A percentile compares a stretch with the other conserved stretches of the same genome.
Conservation (phyloP, 176 grass and related monocot genomes). For the Canna indica region DNA sequence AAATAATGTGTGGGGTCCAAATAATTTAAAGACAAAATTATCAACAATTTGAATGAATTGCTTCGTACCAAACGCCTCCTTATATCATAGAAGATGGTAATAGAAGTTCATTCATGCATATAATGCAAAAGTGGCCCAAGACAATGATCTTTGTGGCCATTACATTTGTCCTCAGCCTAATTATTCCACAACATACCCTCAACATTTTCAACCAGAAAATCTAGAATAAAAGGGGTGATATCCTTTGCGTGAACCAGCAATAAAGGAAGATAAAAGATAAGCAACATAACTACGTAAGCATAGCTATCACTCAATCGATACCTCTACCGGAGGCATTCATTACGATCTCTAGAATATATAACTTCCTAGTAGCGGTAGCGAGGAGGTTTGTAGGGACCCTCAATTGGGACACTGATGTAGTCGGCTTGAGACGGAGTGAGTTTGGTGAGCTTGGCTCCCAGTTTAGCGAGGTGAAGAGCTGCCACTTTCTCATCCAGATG, state of each 20-base stretch:
- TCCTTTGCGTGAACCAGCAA: not conserved
- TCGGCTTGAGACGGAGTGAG: conserved; percentile 58
- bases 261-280: not conserved
- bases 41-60: no score
- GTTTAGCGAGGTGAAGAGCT: conserved; percentile 81
- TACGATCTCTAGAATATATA: no score
- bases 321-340: no score
- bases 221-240: not conserved
- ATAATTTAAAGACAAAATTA: no score
- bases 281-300: not conserved
- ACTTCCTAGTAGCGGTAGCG: conserved; percentile 77
- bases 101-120: not conserved
- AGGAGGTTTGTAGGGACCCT: conserved; percentile 79
- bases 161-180: not conserved
- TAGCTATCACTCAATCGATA: no score
- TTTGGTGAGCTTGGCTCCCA: conserved; percentile 81
- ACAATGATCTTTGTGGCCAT: not conserved
- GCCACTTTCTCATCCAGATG: conserved; percentile 97
- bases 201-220: not conserved
- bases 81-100: no score
- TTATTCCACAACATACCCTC: not conserved
- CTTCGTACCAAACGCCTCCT: no score
- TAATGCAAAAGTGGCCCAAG: not conserved
- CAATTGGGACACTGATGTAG: conserved; percentile 60
- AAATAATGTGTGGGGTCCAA: no score